These are phyloP conservation scores for Ceriops zippeliana DNA, from an alignment of 345 rosid genomes.

Conservation along the genomic window DNA sequence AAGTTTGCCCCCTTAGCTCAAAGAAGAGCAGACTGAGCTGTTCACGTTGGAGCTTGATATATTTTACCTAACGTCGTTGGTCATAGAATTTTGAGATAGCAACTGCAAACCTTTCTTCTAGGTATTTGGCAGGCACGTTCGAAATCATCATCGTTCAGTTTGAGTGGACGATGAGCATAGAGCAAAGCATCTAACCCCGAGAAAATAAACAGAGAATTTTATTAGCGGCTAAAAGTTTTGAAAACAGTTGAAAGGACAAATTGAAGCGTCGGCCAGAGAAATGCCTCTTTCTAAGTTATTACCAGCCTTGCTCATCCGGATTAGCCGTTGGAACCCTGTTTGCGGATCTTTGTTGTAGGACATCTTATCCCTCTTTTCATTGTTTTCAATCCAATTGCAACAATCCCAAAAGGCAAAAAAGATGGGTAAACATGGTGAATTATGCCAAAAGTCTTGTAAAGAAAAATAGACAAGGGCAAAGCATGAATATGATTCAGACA, in stretches of 20 bases:
- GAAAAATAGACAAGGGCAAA: background rate
- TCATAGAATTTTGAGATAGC: background rate
- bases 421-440: background rate
- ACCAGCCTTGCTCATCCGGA: slow-evolving; percentile 41
- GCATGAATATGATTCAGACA: slow-evolving; percentile 9
- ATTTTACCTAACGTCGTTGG: background rate
- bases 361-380: slow-evolving; percentile 46
- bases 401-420: background rate
- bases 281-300: background rate
- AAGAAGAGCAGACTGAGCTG: background rate
- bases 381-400: slow-evolving; percentile 36
- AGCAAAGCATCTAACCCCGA: slow-evolving; percentile 27
- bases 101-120: slow-evolving; percentile 38
- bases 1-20: slow-evolving; percentile 54
- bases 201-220: too few relatives aligned
- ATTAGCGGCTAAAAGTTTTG: too few relatives aligned
- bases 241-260: too few relatives aligned
- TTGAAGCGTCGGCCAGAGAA: background rate
- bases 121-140: slow-evolving; percentile 51
- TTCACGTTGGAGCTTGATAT: background rate
- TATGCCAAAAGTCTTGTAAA: too few relatives aligned
- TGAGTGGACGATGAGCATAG: slow-evolving; percentile 44
- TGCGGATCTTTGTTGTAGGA: slow-evolving; percentile 34
- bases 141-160: slow-evolving; percentile 44
- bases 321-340: slow-evolving; percentile 44